Evolutionary conservation across 108 stramenopile genomes (phyloP).

Genomic region (Phaeodactylum tricornutum): DNA sequence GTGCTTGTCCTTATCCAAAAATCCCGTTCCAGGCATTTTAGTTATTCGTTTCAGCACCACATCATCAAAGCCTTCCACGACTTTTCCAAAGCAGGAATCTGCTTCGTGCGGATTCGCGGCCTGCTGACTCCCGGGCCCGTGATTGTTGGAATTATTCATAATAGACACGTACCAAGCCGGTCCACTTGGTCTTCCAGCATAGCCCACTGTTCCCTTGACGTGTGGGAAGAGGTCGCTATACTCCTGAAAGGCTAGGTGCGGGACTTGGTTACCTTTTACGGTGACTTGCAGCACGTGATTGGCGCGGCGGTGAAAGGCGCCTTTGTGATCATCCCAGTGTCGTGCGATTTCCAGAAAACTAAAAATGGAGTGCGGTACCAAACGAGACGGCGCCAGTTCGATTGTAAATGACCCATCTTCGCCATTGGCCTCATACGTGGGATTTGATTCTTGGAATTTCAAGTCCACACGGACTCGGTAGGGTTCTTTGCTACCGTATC

Average conservation of each 20-base stretch:
- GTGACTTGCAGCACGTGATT: slow-evolving; percentile 72
- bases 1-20: slow-evolving; percentile 40
- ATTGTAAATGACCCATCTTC: slow-evolving; percentile 35
- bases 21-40: slow-evolving; percentile 41
- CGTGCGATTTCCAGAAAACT: slow-evolving; percentile 77
- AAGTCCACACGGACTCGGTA: slow-evolving; percentile 60
- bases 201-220: slow-evolving; percentile 68
- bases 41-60: slow-evolving; percentile 45
- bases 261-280: slow-evolving; percentile 16
- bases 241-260: slow-evolving; percentile 81
- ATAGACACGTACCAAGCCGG: slow-evolving; percentile 75
- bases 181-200: slow-evolving; percentile 79
- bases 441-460: slow-evolving; percentile 63
- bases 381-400: slow-evolving; percentile 53
- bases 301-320: slow-evolving; percentile 77
- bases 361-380: slow-evolving; percentile 62
- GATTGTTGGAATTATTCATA: slow-evolving; percentile 59
- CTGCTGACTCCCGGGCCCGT: slow-evolving; percentile 79
- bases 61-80: slow-evolving; percentile 57
- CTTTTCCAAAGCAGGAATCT: slow-evolving; percentile 78
- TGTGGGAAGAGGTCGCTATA: slow-evolving; percentile 71
- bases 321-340: slow-evolving; percentile 35
- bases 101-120: slow-evolving; percentile 84
- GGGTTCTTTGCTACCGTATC: slow-evolving; percentile 33
- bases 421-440: slow-evolving; percentile 35